A percentile compares a stretch with the other conserved stretches of the same genome.
phyloP scores from a whole-genome alignment of 495 filamentous ascomycete species.

The Annulohypoxylon nitens region DNA sequence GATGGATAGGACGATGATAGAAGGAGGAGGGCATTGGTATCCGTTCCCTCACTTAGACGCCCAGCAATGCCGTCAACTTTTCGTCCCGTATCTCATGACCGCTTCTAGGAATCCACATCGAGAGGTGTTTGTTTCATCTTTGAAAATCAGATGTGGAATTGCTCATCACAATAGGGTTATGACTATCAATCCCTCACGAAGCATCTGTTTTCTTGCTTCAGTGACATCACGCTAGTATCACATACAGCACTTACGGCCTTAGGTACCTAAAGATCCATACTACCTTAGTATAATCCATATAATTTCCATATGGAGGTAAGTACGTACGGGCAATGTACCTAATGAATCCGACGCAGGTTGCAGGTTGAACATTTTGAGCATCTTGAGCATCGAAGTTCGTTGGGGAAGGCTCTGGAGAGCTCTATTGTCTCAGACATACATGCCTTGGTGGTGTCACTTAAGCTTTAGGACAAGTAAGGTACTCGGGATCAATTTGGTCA shows the following conservation, averaged over 20 bases:
- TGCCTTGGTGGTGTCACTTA: slow-evolving; percentile 11
- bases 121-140: slow-evolving; percentile 42
- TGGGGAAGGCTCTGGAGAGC: slow-evolving; percentile 16
- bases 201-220: slow-evolving; percentile 23
- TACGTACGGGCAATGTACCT: background rate
- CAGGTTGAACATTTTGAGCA: background rate
- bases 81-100: slow-evolving; percentile 29
- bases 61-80: slow-evolving; percentile 9
- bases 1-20: slow-evolving; percentile 6
- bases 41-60: slow-evolving; percentile 20
- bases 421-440: slow-evolving; percentile 42
- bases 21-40: slow-evolving; percentile 21
- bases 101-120: slow-evolving; percentile 37
- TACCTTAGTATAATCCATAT: too few relatives aligned
- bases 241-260: slow-evolving; percentile 4
- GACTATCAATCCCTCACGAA: slow-evolving; percentile 23
- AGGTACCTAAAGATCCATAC: background rate
- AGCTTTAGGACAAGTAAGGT: slow-evolving; percentile 26
- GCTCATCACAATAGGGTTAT: slow-evolving; percentile 46
- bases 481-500: slow-evolving; percentile 19
- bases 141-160: slow-evolving; percentile 31
- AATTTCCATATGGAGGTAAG: background rate
- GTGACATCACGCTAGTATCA: slow-evolving; percentile 26
- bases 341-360: slow-evolving; percentile 4
- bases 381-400: slow-evolving; percentile 16